Base-by-base conservation (phyloP, 2,329 filamentous ascomycete genomes). In the Sporothrix protearum region DNA sequence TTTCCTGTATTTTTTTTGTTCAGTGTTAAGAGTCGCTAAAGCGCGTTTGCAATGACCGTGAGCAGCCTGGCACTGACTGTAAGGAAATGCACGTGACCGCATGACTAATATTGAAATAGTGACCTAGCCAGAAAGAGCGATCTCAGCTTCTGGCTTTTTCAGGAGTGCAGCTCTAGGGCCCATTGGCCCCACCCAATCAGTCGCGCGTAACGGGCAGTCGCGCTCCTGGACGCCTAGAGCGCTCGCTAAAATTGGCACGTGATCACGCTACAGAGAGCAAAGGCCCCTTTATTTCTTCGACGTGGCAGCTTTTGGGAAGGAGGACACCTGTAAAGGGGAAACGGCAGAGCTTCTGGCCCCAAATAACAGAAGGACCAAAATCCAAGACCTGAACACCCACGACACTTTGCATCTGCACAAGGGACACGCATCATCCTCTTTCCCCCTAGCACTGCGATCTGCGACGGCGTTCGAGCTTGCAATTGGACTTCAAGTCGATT, bases 281-380 rank as follows among this genome's bases (percentile, higher is more conserved):
- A 42, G 36, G 30, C 39, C 69, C 47, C 69, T 36, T 71, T 71
- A 33, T 3, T 70, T 70, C 63, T 47, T 69, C 55, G 33, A 73
- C 72, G 72, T 73, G 69, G 72, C 72, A 73, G 71, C 64, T 73
- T 71, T 30, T 28, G n/a, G 63, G 22, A 45, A 67, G 69, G 61
- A 64, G 63, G 49, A 72, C 68, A 45, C 42, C 39, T 47, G 39
- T 39, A 49, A 66, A 49, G 61, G 42, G 45, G 74, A 63, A 36
- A 63, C 36, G 2, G 16, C 73, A 63, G 68, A 73, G 61, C 42
- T 55, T 22, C 25, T 69, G 49, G 51, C 30, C 19, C 45, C 57
- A 68, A 64, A 64, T 49, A 61, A 47, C 19, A 51, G 25, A 25
- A 64, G 33, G n/a, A 22, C 33, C n/a, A 14, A 63, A 25, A 22